These are phyloP conservation scores for Solanum rostratum DNA, from an alignment of 257 asterid species.

Conservation along the genomic window DNA sequence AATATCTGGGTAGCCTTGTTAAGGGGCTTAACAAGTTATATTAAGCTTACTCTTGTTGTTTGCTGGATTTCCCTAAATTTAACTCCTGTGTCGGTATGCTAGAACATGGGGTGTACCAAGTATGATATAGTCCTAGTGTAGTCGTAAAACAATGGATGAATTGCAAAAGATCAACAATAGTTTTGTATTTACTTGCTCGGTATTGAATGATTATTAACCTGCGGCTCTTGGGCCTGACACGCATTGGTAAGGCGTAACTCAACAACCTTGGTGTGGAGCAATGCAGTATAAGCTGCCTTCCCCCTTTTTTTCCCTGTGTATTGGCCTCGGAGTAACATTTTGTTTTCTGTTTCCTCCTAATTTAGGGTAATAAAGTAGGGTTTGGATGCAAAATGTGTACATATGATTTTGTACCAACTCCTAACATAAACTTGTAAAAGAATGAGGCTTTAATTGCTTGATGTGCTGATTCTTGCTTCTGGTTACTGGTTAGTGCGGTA, in stretches of 20 bases:
- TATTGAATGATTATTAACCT: background rate
- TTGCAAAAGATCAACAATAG: background rate
- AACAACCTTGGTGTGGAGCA: background rate
- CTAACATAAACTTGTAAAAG: background rate
- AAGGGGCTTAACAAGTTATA: background rate
- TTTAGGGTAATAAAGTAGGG: background rate
- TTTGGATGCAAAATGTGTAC: background rate
- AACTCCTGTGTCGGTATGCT: background rate
- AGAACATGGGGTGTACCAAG: background rate
- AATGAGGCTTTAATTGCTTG: background rate
- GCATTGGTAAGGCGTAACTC: background rate
- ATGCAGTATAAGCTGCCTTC: background rate
- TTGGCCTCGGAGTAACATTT: background rate
- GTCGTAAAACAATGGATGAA: background rate
- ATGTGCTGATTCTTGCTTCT: background rate
- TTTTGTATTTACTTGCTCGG: background rate
- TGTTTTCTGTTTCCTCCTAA: background rate
- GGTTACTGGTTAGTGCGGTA: background rate
- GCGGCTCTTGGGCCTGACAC: background rate
- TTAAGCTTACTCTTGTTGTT: background rate
- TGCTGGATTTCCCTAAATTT: background rate
- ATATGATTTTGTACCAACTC: background rate
- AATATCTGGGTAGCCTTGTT: background rate
- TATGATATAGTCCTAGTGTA: background rate
- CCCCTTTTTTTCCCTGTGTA: background rate